Percentiles rank a stretch among this genome's conserved stretches.
Conservation (phyloP, 2,329 filamentous ascomycete genomes). For the Rutstroemia sp. region DNA sequence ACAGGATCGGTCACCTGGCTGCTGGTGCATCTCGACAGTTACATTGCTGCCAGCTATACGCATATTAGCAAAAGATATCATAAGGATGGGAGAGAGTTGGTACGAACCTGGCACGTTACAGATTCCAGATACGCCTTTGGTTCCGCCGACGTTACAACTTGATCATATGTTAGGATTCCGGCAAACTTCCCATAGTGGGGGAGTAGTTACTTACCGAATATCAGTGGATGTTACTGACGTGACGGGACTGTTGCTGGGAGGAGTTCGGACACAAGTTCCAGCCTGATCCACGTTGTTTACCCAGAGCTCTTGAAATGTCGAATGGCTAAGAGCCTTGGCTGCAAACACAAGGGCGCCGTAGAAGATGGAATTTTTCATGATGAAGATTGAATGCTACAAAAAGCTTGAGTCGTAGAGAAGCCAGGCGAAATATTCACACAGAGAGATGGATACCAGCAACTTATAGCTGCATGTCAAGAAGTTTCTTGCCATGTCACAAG, state of each 20-base stretch:
- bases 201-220: slow-evolving; percentile 6
- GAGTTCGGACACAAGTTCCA: slow-evolving; percentile 41
- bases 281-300: slow-evolving; percentile 39
- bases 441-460: background rate
- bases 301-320: slow-evolving; percentile 32
- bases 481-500: background rate
- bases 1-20: slow-evolving; percentile 40
- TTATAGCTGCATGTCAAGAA: background rate
- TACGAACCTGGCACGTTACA: slow-evolving; percentile 14
- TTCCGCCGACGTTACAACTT: slow-evolving; percentile 39
- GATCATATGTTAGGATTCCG: slow-evolving; percentile 24
- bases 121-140: slow-evolving; percentile 30
- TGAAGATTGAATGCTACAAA: background rate
- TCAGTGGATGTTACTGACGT: slow-evolving; percentile 40
- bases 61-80: background rate
- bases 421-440: background rate
- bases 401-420: background rate
- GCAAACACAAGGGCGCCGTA: background rate
- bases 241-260: slow-evolving; percentile 44
- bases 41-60: slow-evolving; percentile 36
- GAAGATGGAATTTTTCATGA: background rate
- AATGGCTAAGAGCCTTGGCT: slow-evolving; percentile 29
- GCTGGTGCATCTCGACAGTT: slow-evolving; percentile 52
- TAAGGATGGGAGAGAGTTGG: too few species aligned
- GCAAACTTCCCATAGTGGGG: background rate